Evolutionary conservation across 257 asterid genomes (phyloP).

Genomic region (Galeopsis tetrahit): DNA sequence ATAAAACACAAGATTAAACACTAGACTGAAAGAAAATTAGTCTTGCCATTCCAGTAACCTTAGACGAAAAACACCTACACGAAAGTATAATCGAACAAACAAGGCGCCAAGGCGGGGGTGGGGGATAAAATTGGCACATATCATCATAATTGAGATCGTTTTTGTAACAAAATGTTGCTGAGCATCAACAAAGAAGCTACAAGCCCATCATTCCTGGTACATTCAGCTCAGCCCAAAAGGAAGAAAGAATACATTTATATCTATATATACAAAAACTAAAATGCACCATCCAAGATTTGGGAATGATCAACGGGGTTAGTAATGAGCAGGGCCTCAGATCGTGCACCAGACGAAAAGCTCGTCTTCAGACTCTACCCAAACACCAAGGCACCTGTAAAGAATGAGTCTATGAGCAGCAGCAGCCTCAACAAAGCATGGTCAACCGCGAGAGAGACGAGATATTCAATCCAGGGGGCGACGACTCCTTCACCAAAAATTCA

Average conservation of each 20-base stretch:
- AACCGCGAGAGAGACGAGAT: slow-evolving; percentile 20
- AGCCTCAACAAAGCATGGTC: slow-evolving; percentile 34
- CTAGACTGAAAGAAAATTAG: too few relatives aligned
- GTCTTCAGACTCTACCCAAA: slow-evolving; percentile 30
- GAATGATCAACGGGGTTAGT: slow-evolving; percentile 59
- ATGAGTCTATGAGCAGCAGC: slow-evolving; percentile 52
- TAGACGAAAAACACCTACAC: too few relatives aligned
- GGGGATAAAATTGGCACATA: slow-evolving; percentile 40
- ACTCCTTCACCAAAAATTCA: slow-evolving; percentile 31
- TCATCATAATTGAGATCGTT: slow-evolving; percentile 39
- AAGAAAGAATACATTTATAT: slow-evolving; percentile 43
- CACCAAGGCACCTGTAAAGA: slow-evolving; percentile 46
- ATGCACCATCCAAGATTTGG: slow-evolving; percentile 42
- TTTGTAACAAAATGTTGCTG: slow-evolving; percentile 47
- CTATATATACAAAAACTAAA: slow-evolving; percentile 50
- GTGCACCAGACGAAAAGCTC: slow-evolving; percentile 30
- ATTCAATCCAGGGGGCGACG: slow-evolving; percentile 31
- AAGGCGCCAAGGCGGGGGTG: too few relatives aligned
- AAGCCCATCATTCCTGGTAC: slow-evolving; percentile 52
- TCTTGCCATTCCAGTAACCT: too few relatives aligned
- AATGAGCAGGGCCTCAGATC: slow-evolving; percentile 48
- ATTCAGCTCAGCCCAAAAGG: slow-evolving; percentile 46
- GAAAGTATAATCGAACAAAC: too few relatives aligned
- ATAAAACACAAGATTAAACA: too few relatives aligned
- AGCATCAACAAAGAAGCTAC: slow-evolving; percentile 51